Evolutionary conservation across 2,329 filamentous ascomycete genomes (phyloP), one percentile per base, ranked within the genome.

Genomic region (Diplocarpon mali): DNA sequence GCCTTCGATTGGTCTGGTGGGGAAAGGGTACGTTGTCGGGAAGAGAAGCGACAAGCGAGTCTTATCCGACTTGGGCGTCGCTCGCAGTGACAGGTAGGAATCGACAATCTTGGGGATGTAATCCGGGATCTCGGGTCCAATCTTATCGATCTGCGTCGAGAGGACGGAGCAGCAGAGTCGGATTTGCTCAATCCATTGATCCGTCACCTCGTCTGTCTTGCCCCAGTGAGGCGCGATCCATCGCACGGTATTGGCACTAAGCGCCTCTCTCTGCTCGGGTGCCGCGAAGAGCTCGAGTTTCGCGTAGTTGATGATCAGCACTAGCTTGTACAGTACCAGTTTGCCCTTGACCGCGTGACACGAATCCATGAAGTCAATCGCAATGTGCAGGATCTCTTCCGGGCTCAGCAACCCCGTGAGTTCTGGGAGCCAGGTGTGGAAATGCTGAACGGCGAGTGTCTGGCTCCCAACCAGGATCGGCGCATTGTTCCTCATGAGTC

Each of bases 141-240:
- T 74, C 53, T 85, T 75, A 34, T 84, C 76, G 45, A 89, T 74
- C 61, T 96, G 85, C 50, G 85, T 88, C 8, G 90, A 86, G 30
- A 98, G 72, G 29, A 98, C 84, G 1, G 90, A 93, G 65, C 88
- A 95, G 64, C 90, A 95, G 13, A 98, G 69, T 13, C 92, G 83
- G 14, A 96, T 85, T 65, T 96, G 92, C 16, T 95, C 87, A 52
- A 83, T 83, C 78, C 88, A 96, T 58, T 94, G 85, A 30, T 89
- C 82, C 2, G 79, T 88, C 9, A 90, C 77, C 24, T 80, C 70
- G 3, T 76, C 73, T 0, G 74, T 76, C 50, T 78, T 77, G 11
- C 90, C 90, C 92, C 92, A 98, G 63, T 96, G 89, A 3, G 90
- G 89, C 11, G 82, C 80, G 46, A 98, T 80, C 92, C 92, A 98